These are phyloP conservation scores for Vitellaria paradoxa DNA, from an alignment of 179 eudicot genomes.

Conservation along the genomic window DNA sequence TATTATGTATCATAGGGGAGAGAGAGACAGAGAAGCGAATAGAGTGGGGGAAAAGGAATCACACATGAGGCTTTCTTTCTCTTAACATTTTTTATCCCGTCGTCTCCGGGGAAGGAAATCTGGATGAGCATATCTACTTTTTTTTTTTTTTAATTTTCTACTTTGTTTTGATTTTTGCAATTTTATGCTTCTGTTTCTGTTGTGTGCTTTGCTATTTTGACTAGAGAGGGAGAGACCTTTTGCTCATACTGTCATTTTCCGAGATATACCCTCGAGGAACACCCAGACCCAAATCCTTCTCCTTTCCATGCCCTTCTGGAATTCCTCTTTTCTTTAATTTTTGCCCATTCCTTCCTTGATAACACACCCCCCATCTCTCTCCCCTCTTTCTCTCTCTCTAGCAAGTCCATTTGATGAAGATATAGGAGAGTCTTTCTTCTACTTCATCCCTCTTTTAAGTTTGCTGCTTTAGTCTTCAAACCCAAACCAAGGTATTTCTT, in stretches of 20 bases:
- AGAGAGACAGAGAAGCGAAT: constrained; percentile 27
- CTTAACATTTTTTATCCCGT: constrained; percentile 31
- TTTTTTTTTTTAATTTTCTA: neutral
- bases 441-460: constrained; percentile 1
- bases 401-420: constrained; percentile 4
- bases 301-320: constrained; percentile 28
- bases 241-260: constrained; percentile 50
- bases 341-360: constrained; percentile 3
- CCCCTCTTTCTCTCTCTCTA: constrained; percentile 10
- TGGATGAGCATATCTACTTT: constrained; percentile 16
- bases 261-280: constrained; percentile 42
- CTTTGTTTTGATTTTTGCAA: neutral
- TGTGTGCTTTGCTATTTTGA: constrained; percentile 22
- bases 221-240: constrained; percentile 28
- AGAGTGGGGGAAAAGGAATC: constrained; percentile 37
- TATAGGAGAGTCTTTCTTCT: neutral
- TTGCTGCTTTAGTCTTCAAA: neutral
- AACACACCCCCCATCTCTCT: neutral
- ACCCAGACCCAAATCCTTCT: constrained; percentile 26
- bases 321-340: constrained; percentile 14
- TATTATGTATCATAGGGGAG: neutral
- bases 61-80: constrained; percentile 24
- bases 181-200: neutral
- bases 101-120: constrained; percentile 35
- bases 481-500: neutral